These are phyloP conservation scores for Fimicolochytrium jonesii DNA, from an alignment of 192 early-diverging fungal species.

Conservation along the genomic window DNA sequence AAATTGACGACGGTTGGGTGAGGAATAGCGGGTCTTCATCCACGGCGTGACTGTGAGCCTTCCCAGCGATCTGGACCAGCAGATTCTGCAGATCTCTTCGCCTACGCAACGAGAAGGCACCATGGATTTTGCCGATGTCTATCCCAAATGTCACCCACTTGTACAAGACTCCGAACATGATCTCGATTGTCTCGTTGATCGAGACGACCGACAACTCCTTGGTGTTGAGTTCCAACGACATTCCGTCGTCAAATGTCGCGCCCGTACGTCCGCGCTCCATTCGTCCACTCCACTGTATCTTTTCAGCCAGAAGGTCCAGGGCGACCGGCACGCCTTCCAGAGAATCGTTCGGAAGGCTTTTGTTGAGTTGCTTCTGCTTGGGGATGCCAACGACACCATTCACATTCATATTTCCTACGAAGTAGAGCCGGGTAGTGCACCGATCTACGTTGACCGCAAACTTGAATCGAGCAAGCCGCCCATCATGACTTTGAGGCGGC, in stretches of 20 bases:
- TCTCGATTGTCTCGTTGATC: conserved; percentile 69
- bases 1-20: conserved; percentile 57
- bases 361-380: conserved; percentile 36
- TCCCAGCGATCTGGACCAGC: conserved; percentile 49
- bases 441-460: conserved; percentile 50
- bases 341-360: neutral
- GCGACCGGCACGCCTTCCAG: conserved; percentile 35
- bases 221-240: conserved; percentile 3
- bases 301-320: conserved; percentile 16
- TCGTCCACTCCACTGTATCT: conserved; percentile 38
- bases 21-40: conserved; percentile 63
- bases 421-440: conserved; percentile 54
- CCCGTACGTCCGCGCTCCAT: conserved; percentile 31
- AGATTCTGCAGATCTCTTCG: conserved; percentile 54
- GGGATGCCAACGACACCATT: conserved; percentile 63
- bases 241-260: neutral
- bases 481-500: conserved; percentile 17
- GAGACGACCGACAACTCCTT: conserved; percentile 45
- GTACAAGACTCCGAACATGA: conserved; percentile 62
- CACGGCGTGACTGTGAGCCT: conserved; percentile 10
- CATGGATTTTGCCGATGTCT: conserved; percentile 50
- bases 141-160: conserved; percentile 62
- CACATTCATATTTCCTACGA: conserved; percentile 44
- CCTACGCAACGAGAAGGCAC: conserved; percentile 42
- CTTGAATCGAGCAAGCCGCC: conserved; percentile 27